Conservation (phyloP, 2,329 filamentous ascomycete genomes). For the Verticillium klebahnii region DNA sequence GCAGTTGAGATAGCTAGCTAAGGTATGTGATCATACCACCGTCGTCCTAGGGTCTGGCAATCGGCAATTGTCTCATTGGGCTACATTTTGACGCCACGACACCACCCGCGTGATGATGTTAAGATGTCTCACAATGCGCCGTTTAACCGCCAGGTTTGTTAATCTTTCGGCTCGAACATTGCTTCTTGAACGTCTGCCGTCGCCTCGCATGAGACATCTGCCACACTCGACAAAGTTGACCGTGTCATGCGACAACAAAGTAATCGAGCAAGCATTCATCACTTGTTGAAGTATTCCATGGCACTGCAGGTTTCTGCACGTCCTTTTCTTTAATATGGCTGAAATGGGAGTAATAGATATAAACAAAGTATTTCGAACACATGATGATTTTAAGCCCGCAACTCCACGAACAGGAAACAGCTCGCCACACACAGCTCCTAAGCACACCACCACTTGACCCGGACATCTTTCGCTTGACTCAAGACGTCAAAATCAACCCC, state of each 20-base stretch:
- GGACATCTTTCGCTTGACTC: conserved; percentile 15
- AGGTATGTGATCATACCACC: background rate
- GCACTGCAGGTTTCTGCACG: background rate
- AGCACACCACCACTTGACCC: conserved; percentile 32
- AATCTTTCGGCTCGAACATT: too few relatives aligned
- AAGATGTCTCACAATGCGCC: background rate
- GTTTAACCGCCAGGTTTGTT: background rate
- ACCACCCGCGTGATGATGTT: background rate
- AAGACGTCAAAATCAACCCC: conserved; percentile 22
- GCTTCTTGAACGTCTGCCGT: too few relatives aligned
- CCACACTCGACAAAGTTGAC: background rate
- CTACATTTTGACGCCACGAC: background rate
- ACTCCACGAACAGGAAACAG: background rate
- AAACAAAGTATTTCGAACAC: too few relatives aligned
- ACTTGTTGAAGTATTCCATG: background rate
- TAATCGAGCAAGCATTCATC: background rate
- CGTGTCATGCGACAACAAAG: background rate
- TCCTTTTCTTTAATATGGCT: background rate
- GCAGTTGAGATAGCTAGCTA: background rate
- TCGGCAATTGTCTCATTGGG: background rate
- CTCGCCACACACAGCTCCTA: background rate
- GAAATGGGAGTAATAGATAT: background rate
- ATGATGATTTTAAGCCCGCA: background rate
- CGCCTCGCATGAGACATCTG: too few relatives aligned
- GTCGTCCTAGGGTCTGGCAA: background rate